These are phyloP conservation scores for Fusarium succisae DNA, from an alignment of 2,329 filamentous ascomycete species.

Conservation along the genomic window DNA sequence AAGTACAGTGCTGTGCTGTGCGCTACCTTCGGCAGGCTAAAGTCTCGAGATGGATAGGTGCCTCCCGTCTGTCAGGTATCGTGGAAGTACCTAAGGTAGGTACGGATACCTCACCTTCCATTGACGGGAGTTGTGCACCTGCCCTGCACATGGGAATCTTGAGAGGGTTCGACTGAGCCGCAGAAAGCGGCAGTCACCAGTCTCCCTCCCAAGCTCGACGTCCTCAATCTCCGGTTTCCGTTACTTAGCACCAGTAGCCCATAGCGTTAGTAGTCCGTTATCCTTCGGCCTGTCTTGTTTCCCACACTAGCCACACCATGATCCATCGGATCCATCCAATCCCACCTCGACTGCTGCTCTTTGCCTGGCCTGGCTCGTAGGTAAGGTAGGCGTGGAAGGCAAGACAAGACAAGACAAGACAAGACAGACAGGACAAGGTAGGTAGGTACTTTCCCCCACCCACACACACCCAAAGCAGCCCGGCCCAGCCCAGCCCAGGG, in stretches of 20 bases:
- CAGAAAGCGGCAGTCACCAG: constrained; percentile 21
- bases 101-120: background rate
- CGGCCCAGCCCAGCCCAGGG: background rate
- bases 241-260: background rate
- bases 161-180: constrained; percentile 2
- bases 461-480: constrained; percentile 5
- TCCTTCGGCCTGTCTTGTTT: constrained; percentile 3
- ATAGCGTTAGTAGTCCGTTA: background rate
- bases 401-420: background rate
- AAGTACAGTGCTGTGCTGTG: background rate
- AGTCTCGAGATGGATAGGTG: background rate
- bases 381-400: background rate
- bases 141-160: constrained; percentile 5
- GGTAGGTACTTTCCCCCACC: constrained; percentile 18
- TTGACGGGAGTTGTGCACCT: background rate
- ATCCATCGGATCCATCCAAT: constrained; percentile 3
- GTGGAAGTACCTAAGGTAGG: background rate
- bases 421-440: background rate
- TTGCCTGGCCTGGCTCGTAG: background rate
- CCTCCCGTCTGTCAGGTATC: background rate
- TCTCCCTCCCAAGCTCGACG: background rate
- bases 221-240: background rate
- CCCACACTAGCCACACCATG: background rate
- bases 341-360: background rate
- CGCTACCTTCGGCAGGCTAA: constrained; percentile 9